Evolutionary conservation across 164 flowering plant genomes (phyloP), one percentile per base, ranked within the genome.

Genomic region (Vitis cinerea): DNA sequence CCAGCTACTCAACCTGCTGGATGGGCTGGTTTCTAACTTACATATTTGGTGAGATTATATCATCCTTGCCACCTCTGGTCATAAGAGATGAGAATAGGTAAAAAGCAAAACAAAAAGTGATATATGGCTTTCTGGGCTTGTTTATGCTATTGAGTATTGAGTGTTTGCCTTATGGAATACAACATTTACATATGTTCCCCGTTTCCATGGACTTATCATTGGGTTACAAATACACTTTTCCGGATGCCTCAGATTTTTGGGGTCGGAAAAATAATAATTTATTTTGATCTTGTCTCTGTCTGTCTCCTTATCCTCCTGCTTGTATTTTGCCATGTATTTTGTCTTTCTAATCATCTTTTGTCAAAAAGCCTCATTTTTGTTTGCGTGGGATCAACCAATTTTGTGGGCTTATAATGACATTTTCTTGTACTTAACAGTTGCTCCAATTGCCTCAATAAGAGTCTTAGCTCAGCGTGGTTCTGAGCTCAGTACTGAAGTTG

Each of bases 21-120:
- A 60, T 96, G 99, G 99, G 97, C 99, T 79, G 99, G 99, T 73
- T 96, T 96, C 77, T 96, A 77, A 75, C 50, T 51, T 23, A 75
- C 50, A 23, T 51, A 27, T 66, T 53, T 54, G 44, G 30, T 61
- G 29, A 58, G 50, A 37, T 17, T 13, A 11, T n/a, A 10, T 49
- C 44, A 11, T 55, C 50, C n/a, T 31, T 3, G 7, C 19, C 2
- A 11, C 31, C 11, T 17, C 47, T 51, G 58, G n/a, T 50, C 56
- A 15, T 16, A 56, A 23, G 48, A 19, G 67, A 15, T 14, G 49
- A 61, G 50, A 19, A 31, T 27, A n/a, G 57, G 50, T n/a, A 23
- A 49, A 48, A 48, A 31, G 44, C 44, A 31, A 31, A 31, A 31
- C 44, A 31, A 64, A 19, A 12, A 57, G 19, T 10, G 56, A 59